Evolutionary conservation across 176 grass and related monocot species (phyloP), one percentile per base, ranked within the genome.

Genomic region (Ensete glaucum): DNA sequence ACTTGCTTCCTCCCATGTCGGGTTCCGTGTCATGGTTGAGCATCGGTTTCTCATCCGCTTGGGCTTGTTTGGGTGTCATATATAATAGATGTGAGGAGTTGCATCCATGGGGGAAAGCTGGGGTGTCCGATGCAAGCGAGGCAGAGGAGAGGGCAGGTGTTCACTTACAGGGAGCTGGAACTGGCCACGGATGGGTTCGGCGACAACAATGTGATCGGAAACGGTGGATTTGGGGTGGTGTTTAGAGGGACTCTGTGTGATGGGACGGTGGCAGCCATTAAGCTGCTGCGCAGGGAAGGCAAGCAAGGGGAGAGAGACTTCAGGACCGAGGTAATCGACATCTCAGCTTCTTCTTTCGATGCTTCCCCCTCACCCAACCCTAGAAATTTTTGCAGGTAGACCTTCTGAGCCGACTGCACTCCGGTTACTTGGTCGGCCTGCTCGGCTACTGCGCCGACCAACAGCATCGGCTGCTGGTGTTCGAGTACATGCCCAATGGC

Each of bases 391-490:
- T 74, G 49, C 83, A 99, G 95, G 95, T 99, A 54, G 95, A 99
- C 66, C 88, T 94, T 19, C 75, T 99, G 55, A 99, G 95, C 83
- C 52, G 85, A 81, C 77, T 99, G 86, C 69, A 94, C 84, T 99
- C 82, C 14, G 73, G 81, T 54, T 85, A 91, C 79, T 78, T 99
- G 77, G 86, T 99, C 34, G 81, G 88, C 1, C 74, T 99, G 76
- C 84, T 99, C 43, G 95, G 95, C 53, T 99, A 99, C 84, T 99
- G 95, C 66, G 95, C 95, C 1, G 95, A 99, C 68, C 91, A 85
- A 80, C 89, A 86, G 70, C 95, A 99, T 79, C 88, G 95, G 1
- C 85, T 99, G 34, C 86, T 99, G 11, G 88, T 99, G 69, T 94
- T 94, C 76, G 95, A 99, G 88, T 89, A 84, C 83, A 99, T 99